These are phyloP conservation scores for Aphanomyces stellatus DNA, from an alignment of 352 stramenopile species.

Conservation along the genomic window DNA sequence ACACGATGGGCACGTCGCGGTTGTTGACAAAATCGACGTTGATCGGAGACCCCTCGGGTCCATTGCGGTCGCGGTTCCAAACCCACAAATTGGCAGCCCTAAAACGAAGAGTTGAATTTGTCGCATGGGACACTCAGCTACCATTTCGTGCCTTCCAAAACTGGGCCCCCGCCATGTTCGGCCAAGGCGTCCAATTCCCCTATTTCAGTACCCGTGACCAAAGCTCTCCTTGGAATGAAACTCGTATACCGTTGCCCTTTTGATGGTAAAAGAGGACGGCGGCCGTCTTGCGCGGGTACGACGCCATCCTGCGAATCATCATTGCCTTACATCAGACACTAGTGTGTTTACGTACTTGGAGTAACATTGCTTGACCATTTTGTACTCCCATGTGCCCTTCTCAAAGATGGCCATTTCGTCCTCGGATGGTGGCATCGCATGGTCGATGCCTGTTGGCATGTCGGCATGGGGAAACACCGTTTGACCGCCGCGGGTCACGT, in stretches of 20 bases:
- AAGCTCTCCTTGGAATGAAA: not conserved
- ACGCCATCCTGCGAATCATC: slow-evolving; percentile 7
- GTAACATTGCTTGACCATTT: slow-evolving; percentile 13
- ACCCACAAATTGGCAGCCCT: slow-evolving; percentile 80
- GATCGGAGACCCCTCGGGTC: slow-evolving; percentile 30
- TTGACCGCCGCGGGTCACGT: slow-evolving; percentile 22
- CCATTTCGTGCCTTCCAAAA: slow-evolving; percentile 70
- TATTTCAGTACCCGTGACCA: not conserved
- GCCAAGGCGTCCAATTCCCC: slow-evolving; percentile 29
- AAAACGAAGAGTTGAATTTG: slow-evolving; percentile 40
- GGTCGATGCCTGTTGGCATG: not conserved
- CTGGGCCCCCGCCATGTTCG: slow-evolving; percentile 71
- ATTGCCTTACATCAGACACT: not conserved
- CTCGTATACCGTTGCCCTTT: slow-evolving; percentile 26
- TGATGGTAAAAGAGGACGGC: slow-evolving; percentile 88
- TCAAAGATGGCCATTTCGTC: slow-evolving; percentile 12
- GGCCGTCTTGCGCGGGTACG: slow-evolving; percentile 30
- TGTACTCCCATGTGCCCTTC: slow-evolving; percentile 4
- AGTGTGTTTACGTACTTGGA: slow-evolving; percentile 2
- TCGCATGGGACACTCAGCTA: slow-evolving; percentile 46
- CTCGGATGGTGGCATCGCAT: not conserved
- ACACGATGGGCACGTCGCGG: slow-evolving; percentile 32
- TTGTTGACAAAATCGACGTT: slow-evolving; percentile 65
- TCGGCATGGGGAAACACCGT: slow-evolving; percentile 26
- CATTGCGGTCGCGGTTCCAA: slow-evolving; percentile 47